Evolutionary conservation across 371 early-diverging fungal species (phyloP).

Genomic region (Dinochytrium kinnereticum): DNA sequence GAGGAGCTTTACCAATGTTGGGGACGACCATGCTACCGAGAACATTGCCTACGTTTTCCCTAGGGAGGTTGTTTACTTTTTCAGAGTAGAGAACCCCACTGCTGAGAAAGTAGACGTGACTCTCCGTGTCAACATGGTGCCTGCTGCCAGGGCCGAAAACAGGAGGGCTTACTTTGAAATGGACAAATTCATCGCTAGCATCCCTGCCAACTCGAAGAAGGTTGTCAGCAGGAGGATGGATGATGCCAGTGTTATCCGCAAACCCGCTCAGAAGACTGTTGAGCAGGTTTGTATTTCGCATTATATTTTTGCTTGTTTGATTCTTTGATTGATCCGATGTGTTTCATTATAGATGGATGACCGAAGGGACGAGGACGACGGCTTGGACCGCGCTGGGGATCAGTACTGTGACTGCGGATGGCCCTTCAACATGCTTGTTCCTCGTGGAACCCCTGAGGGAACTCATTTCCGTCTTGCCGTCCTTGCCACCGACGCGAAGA

Average conservation of each 20-base stretch:
- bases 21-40: conserved; percentile 17
- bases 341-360: conserved; percentile 15
- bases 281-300: not conserved
- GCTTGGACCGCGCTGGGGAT: conserved; percentile 2
- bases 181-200: conserved; percentile 34
- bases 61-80: conserved; percentile 23
- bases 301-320: not conserved
- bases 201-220: conserved; percentile 15
- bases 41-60: conserved; percentile 19
- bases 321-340: not conserved
- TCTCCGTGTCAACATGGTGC: conserved; percentile 22
- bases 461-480: conserved; percentile 12
- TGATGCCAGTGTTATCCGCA: conserved; percentile 19
- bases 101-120: not conserved
- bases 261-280: conserved; percentile 25
- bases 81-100: conserved; percentile 23
- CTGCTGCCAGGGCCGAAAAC: conserved; percentile 8
- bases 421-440: conserved; percentile 23
- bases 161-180: conserved; percentile 27
- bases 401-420: conserved; percentile 31
- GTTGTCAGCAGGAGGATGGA: conserved; percentile 16
- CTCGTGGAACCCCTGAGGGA: conserved; percentile 15
- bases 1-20: conserved; percentile 5
- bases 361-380: conserved; percentile 8
- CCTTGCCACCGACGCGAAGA: conserved; percentile 16